Base-by-base conservation (phyloP, 2,329 filamentous ascomycete species). In the Elsinoe australis region DNA sequence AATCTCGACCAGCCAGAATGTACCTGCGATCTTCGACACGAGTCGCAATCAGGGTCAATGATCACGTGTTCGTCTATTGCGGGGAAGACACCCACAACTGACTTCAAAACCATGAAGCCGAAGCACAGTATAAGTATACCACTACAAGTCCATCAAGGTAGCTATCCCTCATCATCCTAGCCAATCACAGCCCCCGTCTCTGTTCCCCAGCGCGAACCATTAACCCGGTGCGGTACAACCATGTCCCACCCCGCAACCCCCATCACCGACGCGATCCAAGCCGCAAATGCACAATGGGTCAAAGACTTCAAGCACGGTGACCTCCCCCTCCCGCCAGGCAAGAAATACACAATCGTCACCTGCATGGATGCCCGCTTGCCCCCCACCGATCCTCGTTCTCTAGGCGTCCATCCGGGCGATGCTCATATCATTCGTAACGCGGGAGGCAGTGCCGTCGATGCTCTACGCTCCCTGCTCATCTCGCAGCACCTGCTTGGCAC, bases 331-430 rank as follows among this genome's bases (percentile, higher is more conserved):
- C 82, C 83, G 0, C 85, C 85, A 0, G 77, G 77, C 7, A 83
- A 83, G 66, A 76, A 82, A 56, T 85, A 85, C 58, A 69, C 79
- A 5, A 31, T 34, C 75, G 74, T 90, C 35, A 85, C 84, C 0
- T 92, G 86, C 66, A 92, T 92, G 85, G 85, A 92, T 59, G 83
- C 86, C 4, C 79, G 85, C 9, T 71, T 72, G 63, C 74, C 90
- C 57, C 79, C 85, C 0, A 74, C 78, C 2, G 69, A 75, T 9
- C 36, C 36, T 21, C 4, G 5, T n/a, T 82, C 82, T 1, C 82
- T 87, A 47, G 82, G 81, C 6, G 82, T 89, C 50, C 68, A 74
- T 15, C 74, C 86, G 14, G 85, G 86, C 32, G 83, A 88, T 54
- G 86, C 85, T 0, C 85, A 92, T 64, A 42, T 57, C 31, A 82